Evolutionary conservation across 345 rosid genomes (phyloP), one percentile per base, ranked within the genome.

Genomic region (Eucalyptus rudis): DNA sequence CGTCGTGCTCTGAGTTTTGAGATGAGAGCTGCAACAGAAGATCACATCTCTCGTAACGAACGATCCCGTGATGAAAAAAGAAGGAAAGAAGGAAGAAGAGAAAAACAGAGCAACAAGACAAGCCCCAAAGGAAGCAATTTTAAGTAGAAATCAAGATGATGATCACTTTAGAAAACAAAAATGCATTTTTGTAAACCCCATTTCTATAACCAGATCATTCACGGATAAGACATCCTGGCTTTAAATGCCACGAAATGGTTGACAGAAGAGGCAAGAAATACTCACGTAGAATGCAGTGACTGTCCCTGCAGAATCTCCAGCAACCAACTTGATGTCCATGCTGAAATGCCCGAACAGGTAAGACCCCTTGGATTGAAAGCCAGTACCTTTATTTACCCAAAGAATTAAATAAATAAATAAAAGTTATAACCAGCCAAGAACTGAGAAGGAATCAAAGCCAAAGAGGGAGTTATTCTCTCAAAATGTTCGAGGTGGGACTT

Each of bases 271-370:
- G 87, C 87, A 49, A 51, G 58, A 31, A 25, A 14, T 44, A 86
- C 96, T 93, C 43, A 96, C 99, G 84, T 97, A 97, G 90, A 95
- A 96, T 49, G 98, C 98, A 76, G 98, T 95, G 47, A 96, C 99
- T 12, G 95, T 93, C 89, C 99, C 99, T 12, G 99, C 98, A 80
- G 97, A 96, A 90, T 97, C 97, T 19, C 97, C 97, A 14, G 95
- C 91, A 91, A 95, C 96, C 90, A 97, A 86, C 95, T 95, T 96
- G 31, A 97, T 95, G 80, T 97, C 95, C 98, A 95, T 95, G 89
- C 95, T 94, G 91, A 97, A 96, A 88, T 95, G 97, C 49, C 99
- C 98, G 88, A 96, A 97, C 91, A 95, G 90, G 94, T 97, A 96
- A 4, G 94, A 91, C 8, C 97, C 98, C 89, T 96, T 97, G 36